Evolutionary conservation across 108 stramenopile genomes (phyloP).

Genomic region (Nannochloropsis gaditana): DNA sequence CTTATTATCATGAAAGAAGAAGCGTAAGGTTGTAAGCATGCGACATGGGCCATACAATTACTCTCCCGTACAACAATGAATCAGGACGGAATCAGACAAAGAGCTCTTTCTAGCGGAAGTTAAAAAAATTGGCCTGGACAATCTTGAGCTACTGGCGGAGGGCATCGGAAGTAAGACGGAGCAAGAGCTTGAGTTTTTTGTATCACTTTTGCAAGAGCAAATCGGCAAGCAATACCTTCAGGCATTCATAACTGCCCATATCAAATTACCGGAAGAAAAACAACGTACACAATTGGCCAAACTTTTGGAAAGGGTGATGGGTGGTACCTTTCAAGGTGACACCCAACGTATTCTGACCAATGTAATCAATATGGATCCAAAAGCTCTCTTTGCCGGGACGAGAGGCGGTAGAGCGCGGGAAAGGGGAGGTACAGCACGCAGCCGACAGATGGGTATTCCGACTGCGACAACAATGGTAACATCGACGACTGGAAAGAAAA

Average conservation of each 20-base stretch:
- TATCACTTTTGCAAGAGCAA: not conserved
- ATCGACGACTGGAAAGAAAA: not conserved
- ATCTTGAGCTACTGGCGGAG: not conserved
- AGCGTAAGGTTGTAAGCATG: too few species aligned
- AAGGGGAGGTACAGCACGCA: not conserved
- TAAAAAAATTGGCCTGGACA: not conserved
- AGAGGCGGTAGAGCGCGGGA: not conserved
- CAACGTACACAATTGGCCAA: not conserved
- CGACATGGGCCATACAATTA: too few species aligned
- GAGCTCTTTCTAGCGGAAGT: not conserved
- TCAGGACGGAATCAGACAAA: conserved; percentile 17
- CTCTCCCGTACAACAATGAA: not conserved
- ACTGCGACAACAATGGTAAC: not conserved
- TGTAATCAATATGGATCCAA: not conserved
- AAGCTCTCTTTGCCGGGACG: not conserved
- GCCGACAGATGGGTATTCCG: not conserved
- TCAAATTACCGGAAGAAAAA: not conserved
- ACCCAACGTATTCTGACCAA: not conserved
- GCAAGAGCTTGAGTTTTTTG: conserved; percentile 1
- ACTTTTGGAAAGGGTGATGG: not conserved
- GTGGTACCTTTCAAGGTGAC: not conserved
- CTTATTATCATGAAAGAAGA: too few species aligned
- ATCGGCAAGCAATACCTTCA: not conserved
- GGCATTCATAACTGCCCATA: not conserved
- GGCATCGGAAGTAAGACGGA: not conserved